Evolutionary conservation across 2,329 filamentous ascomycete species (phyloP).

Genomic region (Ceratocystis smalleyi): DNA sequence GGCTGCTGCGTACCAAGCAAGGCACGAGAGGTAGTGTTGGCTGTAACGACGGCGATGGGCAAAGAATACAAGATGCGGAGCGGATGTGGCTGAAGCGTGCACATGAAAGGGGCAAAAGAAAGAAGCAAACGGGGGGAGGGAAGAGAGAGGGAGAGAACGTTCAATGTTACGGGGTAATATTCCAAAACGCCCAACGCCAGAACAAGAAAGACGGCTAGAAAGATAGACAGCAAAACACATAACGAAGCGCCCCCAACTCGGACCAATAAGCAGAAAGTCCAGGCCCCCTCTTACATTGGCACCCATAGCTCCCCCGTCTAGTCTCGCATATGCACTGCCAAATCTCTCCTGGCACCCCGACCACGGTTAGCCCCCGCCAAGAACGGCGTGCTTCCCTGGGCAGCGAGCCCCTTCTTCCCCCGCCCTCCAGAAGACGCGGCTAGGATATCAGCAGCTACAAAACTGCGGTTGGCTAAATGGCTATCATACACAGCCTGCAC

Average conservation of each 20-base stretch:
- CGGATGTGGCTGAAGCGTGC: too few species aligned
- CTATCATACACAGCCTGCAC: constrained; percentile 57
- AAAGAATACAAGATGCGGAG: too few species aligned
- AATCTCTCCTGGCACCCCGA: too few species aligned
- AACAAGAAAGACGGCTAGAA: background rate
- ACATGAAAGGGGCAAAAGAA: background rate
- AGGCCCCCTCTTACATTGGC: too few species aligned
- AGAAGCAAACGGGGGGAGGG: background rate
- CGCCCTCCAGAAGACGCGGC: background rate
- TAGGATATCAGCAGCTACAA: constrained; percentile 38
- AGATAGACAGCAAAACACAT: background rate
- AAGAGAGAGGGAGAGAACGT: background rate
- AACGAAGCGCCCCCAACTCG: background rate
- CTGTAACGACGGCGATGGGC: background rate
- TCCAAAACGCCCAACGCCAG: background rate
- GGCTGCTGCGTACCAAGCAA: background rate
- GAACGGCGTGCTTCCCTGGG: too few species aligned
- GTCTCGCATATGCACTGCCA: too few species aligned
- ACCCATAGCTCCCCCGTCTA: too few species aligned
- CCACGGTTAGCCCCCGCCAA: too few species aligned
- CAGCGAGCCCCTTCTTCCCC: too few species aligned
- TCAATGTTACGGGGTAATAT: background rate
- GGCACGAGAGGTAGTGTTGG: background rate
- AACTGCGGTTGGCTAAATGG: constrained; percentile 62
- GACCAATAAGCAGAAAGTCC: too few species aligned